Percentiles rank a stretch among this genome's conserved stretches.
phyloP scores from a whole-genome alignment of 2,329 filamentous ascomycete species.

The Sodiomyces alkalinus region DNA sequence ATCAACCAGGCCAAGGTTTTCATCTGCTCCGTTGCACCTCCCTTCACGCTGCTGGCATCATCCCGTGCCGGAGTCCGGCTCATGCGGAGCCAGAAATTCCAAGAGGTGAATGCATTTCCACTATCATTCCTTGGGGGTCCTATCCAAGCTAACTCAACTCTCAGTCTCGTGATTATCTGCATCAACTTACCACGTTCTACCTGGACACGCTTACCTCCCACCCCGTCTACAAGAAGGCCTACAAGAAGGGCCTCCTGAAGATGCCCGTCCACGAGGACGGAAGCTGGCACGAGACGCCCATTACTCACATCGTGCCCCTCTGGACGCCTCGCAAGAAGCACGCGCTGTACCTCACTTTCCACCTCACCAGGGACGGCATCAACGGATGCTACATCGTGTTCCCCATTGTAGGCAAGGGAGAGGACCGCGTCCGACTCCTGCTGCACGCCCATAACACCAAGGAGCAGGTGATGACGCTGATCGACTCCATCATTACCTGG shows the following conservation, averaged over 20 bases:
- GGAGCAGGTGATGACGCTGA: constrained; percentile 14
- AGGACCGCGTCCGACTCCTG: constrained; percentile 21
- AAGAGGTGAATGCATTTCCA: background rate
- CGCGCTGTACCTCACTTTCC: constrained; percentile 11
- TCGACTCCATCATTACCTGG: constrained; percentile 3
- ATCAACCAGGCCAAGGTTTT: constrained; percentile 9
- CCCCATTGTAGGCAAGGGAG: constrained; percentile 23
- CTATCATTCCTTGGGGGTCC: background rate
- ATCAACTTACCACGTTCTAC: constrained; percentile 8
- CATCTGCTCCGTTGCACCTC: constrained; percentile 10
- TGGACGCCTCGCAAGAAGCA: constrained; percentile 12
- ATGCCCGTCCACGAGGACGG: constrained; percentile 14
- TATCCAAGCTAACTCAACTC: too few species aligned
- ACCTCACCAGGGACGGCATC: constrained; percentile 10
- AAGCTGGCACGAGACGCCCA: constrained; percentile 9
- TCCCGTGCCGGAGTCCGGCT: constrained; percentile 10
- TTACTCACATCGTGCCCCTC: constrained; percentile 16
- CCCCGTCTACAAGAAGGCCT: constrained; percentile 10
- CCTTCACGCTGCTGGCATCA: constrained; percentile 9
- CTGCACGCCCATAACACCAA: constrained; percentile 24
- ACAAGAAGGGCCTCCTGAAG: constrained; percentile 12
- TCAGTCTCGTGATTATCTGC: too few species aligned
- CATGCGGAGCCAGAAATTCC: constrained; percentile 2
- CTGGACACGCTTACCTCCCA: constrained; percentile 11
- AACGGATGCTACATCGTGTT: constrained; percentile 16